phyloP scores from a whole-genome alignment of 2,329 filamentous ascomycete species.

The Ciborinia camelliae region DNA sequence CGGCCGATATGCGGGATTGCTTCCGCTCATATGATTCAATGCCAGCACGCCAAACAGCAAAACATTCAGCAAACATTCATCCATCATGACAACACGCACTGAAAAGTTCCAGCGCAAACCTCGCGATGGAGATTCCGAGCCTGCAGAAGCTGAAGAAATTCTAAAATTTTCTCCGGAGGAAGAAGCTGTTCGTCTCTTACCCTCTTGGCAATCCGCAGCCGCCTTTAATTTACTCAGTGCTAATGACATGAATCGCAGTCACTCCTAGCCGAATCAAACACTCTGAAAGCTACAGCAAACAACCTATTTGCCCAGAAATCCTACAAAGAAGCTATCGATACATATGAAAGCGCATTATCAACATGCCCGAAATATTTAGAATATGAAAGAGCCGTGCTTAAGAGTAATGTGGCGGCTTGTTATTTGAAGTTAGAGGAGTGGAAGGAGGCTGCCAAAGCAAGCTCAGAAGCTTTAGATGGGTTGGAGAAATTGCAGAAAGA shows the following conservation, averaged over 20 bases:
- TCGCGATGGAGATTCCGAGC: slow-evolving; percentile 27
- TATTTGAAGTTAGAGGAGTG: slow-evolving; percentile 81
- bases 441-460: slow-evolving; percentile 75
- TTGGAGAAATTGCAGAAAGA: slow-evolving; percentile 58
- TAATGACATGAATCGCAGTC: slow-evolving; percentile 43
- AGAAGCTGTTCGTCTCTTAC: slow-evolving; percentile 40
- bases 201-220: neutral
- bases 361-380: slow-evolving; percentile 80
- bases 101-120: slow-evolving; percentile 36
- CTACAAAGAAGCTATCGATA: slow-evolving; percentile 74
- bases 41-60: slow-evolving; percentile 18
- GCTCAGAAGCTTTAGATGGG: slow-evolving; percentile 67
- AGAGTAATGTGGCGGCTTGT: slow-evolving; percentile 86
- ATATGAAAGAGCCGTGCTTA: slow-evolving; percentile 82
- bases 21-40: slow-evolving; percentile 14
- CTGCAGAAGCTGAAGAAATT: slow-evolving; percentile 31
- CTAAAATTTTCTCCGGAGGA: slow-evolving; percentile 43
- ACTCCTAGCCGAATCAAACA: slow-evolving; percentile 68
- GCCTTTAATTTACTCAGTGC: neutral
- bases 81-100: slow-evolving; percentile 35
- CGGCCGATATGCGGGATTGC: neutral
- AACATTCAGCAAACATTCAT: slow-evolving; percentile 8
- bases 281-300: slow-evolving; percentile 74
- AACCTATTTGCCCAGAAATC: slow-evolving; percentile 68
- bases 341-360: slow-evolving; percentile 76